phyloP scores from a whole-genome alignment of 2,329 filamentous ascomycete species.

The Penicillium sclerotigenum region DNA sequence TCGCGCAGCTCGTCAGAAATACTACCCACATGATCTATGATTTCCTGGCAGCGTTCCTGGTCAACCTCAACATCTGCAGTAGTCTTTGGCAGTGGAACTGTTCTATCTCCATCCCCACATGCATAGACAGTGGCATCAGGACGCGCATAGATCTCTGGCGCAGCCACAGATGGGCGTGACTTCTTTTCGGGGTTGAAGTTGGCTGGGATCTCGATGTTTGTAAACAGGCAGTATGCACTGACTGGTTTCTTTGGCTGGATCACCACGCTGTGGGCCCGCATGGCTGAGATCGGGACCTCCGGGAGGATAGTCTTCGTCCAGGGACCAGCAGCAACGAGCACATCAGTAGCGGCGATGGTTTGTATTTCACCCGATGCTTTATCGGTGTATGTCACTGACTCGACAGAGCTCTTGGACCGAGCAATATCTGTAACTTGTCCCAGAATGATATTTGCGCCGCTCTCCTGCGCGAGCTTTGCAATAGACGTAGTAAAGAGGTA shows the following conservation, averaged over 20 bases:
- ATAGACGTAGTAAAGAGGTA: slow-evolving; percentile 86
- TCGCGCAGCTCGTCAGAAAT: slow-evolving; percentile 59
- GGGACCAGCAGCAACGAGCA: slow-evolving; percentile 60
- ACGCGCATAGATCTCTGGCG: slow-evolving; percentile 90
- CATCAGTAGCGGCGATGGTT: slow-evolving; percentile 56
- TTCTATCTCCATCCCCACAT: slow-evolving; percentile 82
- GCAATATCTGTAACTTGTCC: slow-evolving; percentile 68
- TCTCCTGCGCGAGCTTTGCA: slow-evolving; percentile 68
- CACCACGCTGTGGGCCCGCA: slow-evolving; percentile 63
- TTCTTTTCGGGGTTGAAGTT: slow-evolving; percentile 53
- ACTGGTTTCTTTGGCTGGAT: slow-evolving; percentile 55
- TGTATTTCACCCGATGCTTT: slow-evolving; percentile 49
- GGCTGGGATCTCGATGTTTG: slow-evolving; percentile 70
- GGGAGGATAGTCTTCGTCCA: slow-evolving; percentile 58
- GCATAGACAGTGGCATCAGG: slow-evolving; percentile 89
- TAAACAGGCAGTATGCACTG: slow-evolving; percentile 62
- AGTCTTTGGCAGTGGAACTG: slow-evolving; percentile 70
- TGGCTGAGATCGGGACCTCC: slow-evolving; percentile 55
- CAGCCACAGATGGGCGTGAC: slow-evolving; percentile 60
- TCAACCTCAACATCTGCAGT: slow-evolving; percentile 75
- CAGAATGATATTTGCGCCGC: slow-evolving; percentile 64
- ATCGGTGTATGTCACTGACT: slow-evolving; percentile 61
- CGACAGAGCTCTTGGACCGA: slow-evolving; percentile 52
- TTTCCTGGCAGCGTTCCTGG: slow-evolving; percentile 73
- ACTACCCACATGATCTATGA: slow-evolving; percentile 69